phyloP scores from a whole-genome alignment of 75 land plant genomes.

The Cunninghamia lanceolata region DNA sequence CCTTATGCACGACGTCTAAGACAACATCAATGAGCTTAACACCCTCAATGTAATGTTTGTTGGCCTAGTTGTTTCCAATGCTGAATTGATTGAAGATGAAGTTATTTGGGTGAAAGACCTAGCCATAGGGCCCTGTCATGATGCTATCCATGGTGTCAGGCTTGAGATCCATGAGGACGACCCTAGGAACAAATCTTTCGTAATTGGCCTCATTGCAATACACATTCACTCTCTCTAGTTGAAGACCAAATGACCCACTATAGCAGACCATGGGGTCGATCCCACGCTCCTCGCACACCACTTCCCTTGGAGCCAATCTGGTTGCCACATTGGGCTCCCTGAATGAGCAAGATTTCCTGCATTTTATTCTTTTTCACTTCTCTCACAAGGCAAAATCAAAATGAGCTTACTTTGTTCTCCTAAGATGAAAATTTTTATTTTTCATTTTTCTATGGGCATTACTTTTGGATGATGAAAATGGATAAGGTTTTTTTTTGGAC shows the following conservation, averaged over 20 bases:
- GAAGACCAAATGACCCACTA: conserved; percentile 22
- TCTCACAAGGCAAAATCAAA: no score
- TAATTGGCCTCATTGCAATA: conserved; percentile 54
- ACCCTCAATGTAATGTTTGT: no score
- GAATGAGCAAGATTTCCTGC: no score
- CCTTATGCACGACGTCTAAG: no score
- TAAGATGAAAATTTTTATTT: no score
- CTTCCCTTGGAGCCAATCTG: conserved; percentile 63
- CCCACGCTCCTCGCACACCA: conserved; percentile 45
- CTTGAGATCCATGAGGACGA: conserved; percentile 51
- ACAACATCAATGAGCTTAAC: no score
- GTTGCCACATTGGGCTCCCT: no score
- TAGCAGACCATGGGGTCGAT: conserved; percentile 31
- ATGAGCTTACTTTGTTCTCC: no score
- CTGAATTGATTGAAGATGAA: conserved; percentile 50
- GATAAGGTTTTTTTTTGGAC: no score
- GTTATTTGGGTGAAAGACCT: conserved; percentile 40
- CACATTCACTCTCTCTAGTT: conserved; percentile 49
- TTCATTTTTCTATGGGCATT: no score
- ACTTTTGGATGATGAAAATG: no score
- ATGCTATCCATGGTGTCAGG: conserved; percentile 43
- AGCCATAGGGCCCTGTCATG: conserved; percentile 31
- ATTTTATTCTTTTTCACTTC: no score
- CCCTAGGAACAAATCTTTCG: conserved; percentile 33
- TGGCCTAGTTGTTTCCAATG: conserved; percentile 42